These are phyloP conservation scores for Aechmea fasciata DNA, from an alignment of 176 grass and related monocot genomes.

Conservation along the genomic window DNA sequence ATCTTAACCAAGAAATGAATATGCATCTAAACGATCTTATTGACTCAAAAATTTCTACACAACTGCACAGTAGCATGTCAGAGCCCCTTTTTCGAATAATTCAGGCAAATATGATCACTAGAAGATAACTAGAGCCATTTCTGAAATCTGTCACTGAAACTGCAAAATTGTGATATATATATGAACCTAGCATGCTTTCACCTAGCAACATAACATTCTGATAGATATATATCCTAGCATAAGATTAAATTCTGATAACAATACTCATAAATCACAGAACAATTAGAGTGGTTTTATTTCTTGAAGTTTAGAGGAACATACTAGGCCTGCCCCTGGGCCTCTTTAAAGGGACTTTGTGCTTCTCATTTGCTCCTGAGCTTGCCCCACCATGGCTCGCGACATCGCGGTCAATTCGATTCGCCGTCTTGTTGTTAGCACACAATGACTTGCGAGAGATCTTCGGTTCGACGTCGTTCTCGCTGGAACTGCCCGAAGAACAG, in stretches of 20 bases:
- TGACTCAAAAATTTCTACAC: too few species aligned
- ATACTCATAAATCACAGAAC: neutral
- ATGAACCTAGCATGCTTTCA: too few species aligned
- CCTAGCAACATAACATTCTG: neutral
- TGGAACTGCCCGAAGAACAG: conserved; percentile 10
- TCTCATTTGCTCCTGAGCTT: neutral
- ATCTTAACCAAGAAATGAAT: too few species aligned
- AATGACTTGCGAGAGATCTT: neutral
- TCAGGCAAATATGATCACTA: too few species aligned
- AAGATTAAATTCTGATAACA: neutral
- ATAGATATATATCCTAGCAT: neutral
- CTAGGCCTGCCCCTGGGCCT: neutral
- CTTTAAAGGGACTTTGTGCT: neutral
- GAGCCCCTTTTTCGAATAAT: too few species aligned
- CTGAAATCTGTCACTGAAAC: too few species aligned
- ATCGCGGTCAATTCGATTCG: neutral
- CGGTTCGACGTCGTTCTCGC: neutral
- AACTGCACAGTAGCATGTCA: too few species aligned
- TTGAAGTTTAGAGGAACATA: neutral
- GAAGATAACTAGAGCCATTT: too few species aligned
- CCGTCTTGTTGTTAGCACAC: neutral
- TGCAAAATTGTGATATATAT: too few species aligned
- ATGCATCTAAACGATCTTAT: too few species aligned
- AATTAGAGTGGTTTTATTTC: neutral
- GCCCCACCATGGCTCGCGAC: neutral